Conservation (phyloP, 2,329 filamentous ascomycete genomes). For the Colletotrichum lentis region DNA sequence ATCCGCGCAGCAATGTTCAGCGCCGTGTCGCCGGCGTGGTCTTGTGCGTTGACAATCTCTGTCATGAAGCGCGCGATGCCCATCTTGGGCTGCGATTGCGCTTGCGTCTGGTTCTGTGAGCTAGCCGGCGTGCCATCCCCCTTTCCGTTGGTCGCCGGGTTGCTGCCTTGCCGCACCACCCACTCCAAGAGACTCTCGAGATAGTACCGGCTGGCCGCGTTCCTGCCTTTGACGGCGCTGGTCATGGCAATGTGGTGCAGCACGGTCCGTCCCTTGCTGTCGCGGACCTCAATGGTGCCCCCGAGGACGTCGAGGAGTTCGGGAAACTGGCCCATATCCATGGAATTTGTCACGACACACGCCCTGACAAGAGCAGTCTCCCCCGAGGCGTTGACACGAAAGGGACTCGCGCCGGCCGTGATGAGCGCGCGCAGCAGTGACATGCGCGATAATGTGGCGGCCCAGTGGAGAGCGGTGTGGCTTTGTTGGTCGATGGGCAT, state of each 20-base stretch:
- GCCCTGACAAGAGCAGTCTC: constrained; percentile 94
- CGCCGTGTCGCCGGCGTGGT: constrained; percentile 93
- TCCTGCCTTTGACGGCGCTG: constrained; percentile 92
- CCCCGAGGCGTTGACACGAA: constrained; percentile 85
- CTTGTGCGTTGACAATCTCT: constrained; percentile 94
- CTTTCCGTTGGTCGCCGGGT: constrained; percentile 46
- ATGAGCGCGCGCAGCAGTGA: constrained; percentile 83
- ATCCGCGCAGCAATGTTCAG: constrained; percentile 93
- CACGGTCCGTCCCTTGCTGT: constrained; percentile 88
- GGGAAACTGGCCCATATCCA: constrained; percentile 89
- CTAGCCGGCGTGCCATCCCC: constrained; percentile 49
- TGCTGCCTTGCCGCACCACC: constrained; percentile 84
- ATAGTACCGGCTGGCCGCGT: constrained; percentile 92
- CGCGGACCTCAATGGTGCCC: constrained; percentile 87
- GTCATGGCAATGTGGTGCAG: constrained; percentile 96
- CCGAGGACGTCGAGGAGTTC: constrained; percentile 89
- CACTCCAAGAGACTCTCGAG: constrained; percentile 94
- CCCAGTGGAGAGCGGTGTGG: constrained; percentile 95
- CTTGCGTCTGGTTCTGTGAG: constrained; percentile 48
- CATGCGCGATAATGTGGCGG: constrained; percentile 88
- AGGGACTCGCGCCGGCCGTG: constrained; percentile 83
- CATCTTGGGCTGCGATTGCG: constrained; percentile 68
- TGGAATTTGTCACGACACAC: constrained; percentile 91
- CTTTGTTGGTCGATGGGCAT: constrained; percentile 89
- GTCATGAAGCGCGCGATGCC: constrained; percentile 93